Conservation (phyloP, 163 green algal species). For the Dunaliella salina region DNA sequence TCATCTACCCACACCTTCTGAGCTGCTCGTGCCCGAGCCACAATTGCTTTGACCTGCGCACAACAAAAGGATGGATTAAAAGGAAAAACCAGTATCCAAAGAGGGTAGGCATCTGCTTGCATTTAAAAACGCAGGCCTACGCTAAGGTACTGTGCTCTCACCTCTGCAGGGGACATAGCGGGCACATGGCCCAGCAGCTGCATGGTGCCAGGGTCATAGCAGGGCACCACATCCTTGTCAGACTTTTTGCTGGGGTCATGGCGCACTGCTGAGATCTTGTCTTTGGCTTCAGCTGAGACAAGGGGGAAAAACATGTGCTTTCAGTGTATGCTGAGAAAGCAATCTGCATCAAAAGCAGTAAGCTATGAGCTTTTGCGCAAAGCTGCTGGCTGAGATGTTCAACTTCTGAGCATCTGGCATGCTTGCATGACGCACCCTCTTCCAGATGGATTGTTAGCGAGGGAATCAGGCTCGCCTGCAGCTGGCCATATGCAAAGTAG, state of each 20-base stretch:
- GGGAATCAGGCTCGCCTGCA: conserved; percentile 14
- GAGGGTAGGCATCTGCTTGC: neutral
- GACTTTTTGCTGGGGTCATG: conserved; percentile 38
- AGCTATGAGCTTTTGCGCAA: no score
- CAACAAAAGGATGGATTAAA: no score
- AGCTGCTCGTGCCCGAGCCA: neutral
- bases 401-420: neutral
- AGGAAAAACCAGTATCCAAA: no score
- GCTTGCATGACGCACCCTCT: neutral
- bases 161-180: conserved; percentile 54
- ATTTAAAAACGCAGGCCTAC: neutral
- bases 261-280: conserved; percentile 28
- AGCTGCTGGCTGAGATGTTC: no score
- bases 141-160: neutral
- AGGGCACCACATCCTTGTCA: conserved; percentile 66
- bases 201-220: conserved; percentile 87
- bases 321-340: no score
- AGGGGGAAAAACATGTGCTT: no score
- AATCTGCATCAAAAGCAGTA: no score
- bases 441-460: conserved; percentile 20
- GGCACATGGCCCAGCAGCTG: conserved; percentile 74
- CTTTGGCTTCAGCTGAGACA: conserved; percentile 43
- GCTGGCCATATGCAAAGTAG: neutral
- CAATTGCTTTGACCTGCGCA: neutral
- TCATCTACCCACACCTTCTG: neutral